Percentiles rank a stretch among this genome's conserved stretches.
phyloP scores from a whole-genome alignment of 495 filamentous ascomycete species.

The Xylaria castorea region DNA sequence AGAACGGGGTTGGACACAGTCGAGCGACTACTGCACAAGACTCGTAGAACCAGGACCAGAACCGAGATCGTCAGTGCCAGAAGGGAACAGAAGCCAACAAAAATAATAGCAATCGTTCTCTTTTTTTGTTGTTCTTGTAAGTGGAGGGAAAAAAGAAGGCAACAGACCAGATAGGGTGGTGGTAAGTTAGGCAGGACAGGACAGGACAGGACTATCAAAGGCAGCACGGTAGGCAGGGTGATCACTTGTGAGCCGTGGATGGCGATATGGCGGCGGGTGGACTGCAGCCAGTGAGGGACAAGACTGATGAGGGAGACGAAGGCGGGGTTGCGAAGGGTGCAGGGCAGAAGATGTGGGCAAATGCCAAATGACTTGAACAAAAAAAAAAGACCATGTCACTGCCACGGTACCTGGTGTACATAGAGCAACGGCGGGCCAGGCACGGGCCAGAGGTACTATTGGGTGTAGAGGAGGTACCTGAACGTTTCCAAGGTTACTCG shows the following conservation, averaged over 20 bases:
- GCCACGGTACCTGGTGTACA: constrained; percentile 2
- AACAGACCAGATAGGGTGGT: constrained; percentile 12
- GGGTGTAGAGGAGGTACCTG: not conserved
- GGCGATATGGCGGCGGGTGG: constrained; percentile 27
- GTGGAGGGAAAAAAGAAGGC: constrained; percentile 1
- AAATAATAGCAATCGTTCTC: constrained; percentile 7
- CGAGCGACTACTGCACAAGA: constrained; percentile 23
- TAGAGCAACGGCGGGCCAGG: not conserved
- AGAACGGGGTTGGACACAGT: constrained; percentile 21
- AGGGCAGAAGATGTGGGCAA: constrained; percentile 27
- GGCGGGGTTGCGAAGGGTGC: constrained; percentile 29
- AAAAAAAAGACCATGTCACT: constrained; percentile 15
- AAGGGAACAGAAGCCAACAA: constrained; percentile 25
- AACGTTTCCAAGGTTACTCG: not conserved
- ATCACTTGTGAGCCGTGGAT: constrained; percentile 5
- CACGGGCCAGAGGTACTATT: not conserved
- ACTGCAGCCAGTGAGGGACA: constrained; percentile 21
- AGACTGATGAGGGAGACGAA: constrained; percentile 18
- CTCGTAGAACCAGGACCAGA: constrained; percentile 15
- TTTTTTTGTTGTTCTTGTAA: not conserved
- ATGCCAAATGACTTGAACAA: constrained; percentile 26
- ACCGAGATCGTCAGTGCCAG: constrained; percentile 11
- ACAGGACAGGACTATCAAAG: constrained; percentile 26
- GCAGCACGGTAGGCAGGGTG: constrained; percentile 22
- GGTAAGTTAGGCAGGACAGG: constrained; percentile 21